Base-by-base conservation (phyloP, 805 yeast genomes). In the Blastobotrys mokoenaii region DNA sequence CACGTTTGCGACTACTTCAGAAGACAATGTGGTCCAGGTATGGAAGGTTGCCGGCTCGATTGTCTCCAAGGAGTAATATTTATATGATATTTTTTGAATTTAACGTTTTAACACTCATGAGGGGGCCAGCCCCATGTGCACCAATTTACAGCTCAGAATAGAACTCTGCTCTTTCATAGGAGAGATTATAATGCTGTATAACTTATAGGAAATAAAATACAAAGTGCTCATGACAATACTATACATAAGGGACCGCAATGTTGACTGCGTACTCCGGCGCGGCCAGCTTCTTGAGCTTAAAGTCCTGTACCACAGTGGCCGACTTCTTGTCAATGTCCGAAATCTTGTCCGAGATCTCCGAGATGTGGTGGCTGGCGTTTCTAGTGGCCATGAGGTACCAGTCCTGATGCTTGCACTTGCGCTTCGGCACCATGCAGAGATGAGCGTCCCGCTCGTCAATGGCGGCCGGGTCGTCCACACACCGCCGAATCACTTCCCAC, bases 11-110 rank as follows among this genome's bases (percentile, higher is more conserved):
- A 74, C 84, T 43, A 79, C 79, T 43, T 86, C 84, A 1, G 93
- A 84, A 57, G 96, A 87, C 61, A 77, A 74, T 41, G 68, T 87
- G 49, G 66, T 84, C 31, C 89, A 84, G 58, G 72, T 88, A 2
- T 87, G 93, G 93, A 81, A 74, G 57, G 78, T 82, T 10, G 75
- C 82, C 51, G 59, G 73, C 18, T 68, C 71, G 14, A 62, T 64
- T 57, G 56, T 63, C 56, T 56, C 64, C 33, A 47, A 45, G 8
- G 27, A 22, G 7, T 22, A 22, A 22, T 22, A 22, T 22, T 22
- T 22, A 22, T 22, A 22, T 22, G 27, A 22, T 22, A 22, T 5
- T 22, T 5, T 22, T 22, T 8, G 27, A 22, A 22, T 22, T 22
- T 22, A 22, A 22, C 27, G 27, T 22, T n/a, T n/a, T n/a, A n/a